Evolutionary conservation across 148 eudicot genomes (phyloP).

Genomic region (Euryodendron excelsum): DNA sequence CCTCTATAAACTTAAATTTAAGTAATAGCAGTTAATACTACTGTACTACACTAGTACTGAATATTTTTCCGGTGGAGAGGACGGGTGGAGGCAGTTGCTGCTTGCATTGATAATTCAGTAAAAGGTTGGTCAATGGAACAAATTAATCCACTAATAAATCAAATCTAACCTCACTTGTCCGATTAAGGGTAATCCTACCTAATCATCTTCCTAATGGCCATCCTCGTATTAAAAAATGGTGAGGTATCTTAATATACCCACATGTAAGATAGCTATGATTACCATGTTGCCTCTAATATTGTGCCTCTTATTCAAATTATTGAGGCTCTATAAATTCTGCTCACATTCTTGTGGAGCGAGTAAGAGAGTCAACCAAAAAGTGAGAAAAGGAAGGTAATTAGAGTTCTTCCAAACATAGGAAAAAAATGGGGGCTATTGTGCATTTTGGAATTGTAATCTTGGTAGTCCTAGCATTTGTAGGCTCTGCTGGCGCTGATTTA

Average conservation of each 20-base stretch:
- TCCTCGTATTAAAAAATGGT: background rate
- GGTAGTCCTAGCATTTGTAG: slow-evolving; percentile 10
- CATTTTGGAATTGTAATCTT: slow-evolving; percentile 9
- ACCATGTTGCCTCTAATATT: no score
- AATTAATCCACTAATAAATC: background rate
- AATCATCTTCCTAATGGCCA: background rate
- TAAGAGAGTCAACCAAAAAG: background rate
- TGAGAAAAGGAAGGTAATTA: background rate
- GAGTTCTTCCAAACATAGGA: background rate
- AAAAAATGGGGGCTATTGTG: slow-evolving; percentile 10
- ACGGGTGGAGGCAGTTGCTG: no score
- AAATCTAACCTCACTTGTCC: background rate
- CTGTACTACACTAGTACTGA: no score
- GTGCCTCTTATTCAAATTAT: background rate
- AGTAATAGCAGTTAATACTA: no score
- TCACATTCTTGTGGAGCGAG: background rate
- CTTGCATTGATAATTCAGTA: no score
- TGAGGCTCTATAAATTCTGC: background rate
- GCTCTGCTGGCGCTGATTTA: slow-evolving; percentile 26
- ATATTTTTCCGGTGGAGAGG: no score
- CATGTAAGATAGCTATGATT: background rate
- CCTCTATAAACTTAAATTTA: no score
- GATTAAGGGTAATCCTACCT: slow-evolving; percentile 12
- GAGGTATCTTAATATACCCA: slow-evolving; percentile 1
- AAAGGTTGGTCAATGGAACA: slow-evolving; percentile 2